A percentile compares a stretch with the other conserved stretches of the same genome.
phyloP scores from a whole-genome alignment of 2,329 filamentous ascomycete species.

The Fusarium praegraminearum region DNA sequence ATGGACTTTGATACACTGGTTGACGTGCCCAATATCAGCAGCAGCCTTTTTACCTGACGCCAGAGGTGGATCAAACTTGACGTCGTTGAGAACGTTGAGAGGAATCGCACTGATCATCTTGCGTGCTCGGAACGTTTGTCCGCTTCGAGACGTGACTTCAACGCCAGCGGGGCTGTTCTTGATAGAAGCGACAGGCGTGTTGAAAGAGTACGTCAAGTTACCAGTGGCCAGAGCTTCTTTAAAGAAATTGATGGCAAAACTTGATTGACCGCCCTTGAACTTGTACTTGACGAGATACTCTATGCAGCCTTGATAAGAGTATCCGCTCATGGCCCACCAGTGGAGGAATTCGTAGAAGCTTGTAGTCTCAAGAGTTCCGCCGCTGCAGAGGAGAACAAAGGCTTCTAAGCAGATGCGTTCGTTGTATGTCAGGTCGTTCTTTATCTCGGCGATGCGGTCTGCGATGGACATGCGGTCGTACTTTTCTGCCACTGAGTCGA shows the following conservation, averaged over 20 bases:
- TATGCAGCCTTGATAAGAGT: constrained; percentile 55
- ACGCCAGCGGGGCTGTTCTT: constrained; percentile 48
- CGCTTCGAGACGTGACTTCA: constrained; percentile 51
- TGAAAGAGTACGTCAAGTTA: constrained; percentile 57
- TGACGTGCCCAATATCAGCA: constrained; percentile 56
- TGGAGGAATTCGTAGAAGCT: constrained; percentile 62
- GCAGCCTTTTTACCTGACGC: constrained; percentile 52
- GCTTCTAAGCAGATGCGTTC: constrained; percentile 56
- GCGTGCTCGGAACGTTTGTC: constrained; percentile 45
- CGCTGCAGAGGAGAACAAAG: constrained; percentile 58
- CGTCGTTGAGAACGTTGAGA: constrained; percentile 57
- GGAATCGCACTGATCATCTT: constrained; percentile 59
- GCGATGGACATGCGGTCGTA: constrained; percentile 57
- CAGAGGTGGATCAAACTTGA: constrained; percentile 57
- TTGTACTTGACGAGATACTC: constrained; percentile 58
- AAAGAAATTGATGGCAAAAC: constrained; percentile 60
- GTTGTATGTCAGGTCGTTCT: constrained; percentile 53
- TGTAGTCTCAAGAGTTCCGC: constrained; percentile 56
- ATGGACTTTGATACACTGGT: constrained; percentile 61
- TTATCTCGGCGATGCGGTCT: constrained; percentile 58
- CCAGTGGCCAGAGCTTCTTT: constrained; percentile 56
- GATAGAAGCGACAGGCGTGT: constrained; percentile 52
- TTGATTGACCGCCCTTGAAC: constrained; percentile 58
- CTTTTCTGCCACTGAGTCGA: constrained; percentile 50
- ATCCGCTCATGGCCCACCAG: constrained; percentile 60